Conservation (phyloP, 805 yeast species). For the Tetrapisispora fleetii region DNA sequence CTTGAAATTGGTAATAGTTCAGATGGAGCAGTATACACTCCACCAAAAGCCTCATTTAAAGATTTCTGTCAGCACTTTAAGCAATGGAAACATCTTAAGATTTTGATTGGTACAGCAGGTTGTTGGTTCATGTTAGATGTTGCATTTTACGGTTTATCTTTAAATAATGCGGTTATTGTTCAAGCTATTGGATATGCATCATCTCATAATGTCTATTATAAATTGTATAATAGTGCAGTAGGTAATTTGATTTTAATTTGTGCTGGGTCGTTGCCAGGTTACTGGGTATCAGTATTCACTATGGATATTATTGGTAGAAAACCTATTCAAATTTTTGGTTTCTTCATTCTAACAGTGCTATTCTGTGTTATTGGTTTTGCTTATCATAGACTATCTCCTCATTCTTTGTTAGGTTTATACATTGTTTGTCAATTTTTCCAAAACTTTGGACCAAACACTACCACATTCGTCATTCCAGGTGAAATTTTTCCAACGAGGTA, state of each 20-base stretch:
- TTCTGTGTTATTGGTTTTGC: constrained; percentile 80
- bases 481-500: constrained; percentile 91
- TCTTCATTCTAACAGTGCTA: constrained; percentile 56
- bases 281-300: constrained; percentile 77
- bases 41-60: constrained; percentile 72
- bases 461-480: constrained; percentile 86
- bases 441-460: constrained; percentile 89
- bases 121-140: constrained; percentile 87
- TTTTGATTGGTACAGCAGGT: constrained; percentile 80
- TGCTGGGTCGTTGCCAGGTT: constrained; percentile 94
- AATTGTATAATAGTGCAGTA: constrained; percentile 69
- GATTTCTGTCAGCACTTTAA: constrained; percentile 68
- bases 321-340: constrained; percentile 71
- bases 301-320: constrained; percentile 78
- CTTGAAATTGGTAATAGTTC: neutral
- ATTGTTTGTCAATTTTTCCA: constrained; percentile 78
- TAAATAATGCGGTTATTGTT: constrained; percentile 72
- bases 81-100: constrained; percentile 82
- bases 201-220: constrained; percentile 55
- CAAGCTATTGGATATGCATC: constrained; percentile 79
- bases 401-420: constrained; percentile 68
- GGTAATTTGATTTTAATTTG: constrained; percentile 88
- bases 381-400: constrained; percentile 55
- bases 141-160: constrained; percentile 82
- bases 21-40: constrained; percentile 13